Evolutionary conservation across 2,329 filamentous ascomycete species (phyloP).

Genomic region (Exophiala xenobiotica): DNA sequence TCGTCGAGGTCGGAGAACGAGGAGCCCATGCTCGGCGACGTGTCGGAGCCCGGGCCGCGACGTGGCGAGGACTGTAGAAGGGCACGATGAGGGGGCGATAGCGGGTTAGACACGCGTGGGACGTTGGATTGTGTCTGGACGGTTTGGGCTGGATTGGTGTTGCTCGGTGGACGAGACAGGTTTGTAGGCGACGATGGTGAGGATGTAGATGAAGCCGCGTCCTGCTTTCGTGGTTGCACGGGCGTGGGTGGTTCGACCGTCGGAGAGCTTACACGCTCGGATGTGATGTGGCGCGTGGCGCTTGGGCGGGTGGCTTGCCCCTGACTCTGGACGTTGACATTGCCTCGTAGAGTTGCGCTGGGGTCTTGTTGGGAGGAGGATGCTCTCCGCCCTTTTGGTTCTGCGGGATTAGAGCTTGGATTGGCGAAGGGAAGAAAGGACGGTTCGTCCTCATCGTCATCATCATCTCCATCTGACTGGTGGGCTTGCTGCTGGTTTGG

Average conservation of each 20-base stretch:
- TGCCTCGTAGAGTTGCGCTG: conserved; percentile 43
- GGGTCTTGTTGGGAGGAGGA: conserved; percentile 37
- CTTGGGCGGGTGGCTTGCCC: conserved; percentile 27
- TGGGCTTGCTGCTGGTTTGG: conserved; percentile 35
- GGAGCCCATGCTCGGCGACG: conserved; percentile 62
- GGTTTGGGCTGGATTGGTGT: not conserved
- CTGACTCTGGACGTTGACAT: conserved; percentile 25
- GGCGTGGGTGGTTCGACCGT: conserved; percentile 24
- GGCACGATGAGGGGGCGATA: conserved; percentile 49
- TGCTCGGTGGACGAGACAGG: not conserved
- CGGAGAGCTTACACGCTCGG: conserved; percentile 30
- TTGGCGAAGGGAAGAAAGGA: conserved; percentile 46
- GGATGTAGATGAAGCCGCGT: conserved; percentile 25
- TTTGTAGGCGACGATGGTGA: conserved; percentile 18
- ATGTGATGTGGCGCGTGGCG: conserved; percentile 32
- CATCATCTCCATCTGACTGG: conserved; percentile 30
- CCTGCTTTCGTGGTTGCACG: conserved; percentile 34
- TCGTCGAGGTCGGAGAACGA: conserved; percentile 66
- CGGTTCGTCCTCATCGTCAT: conserved; percentile 38
- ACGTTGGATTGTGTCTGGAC: not conserved
- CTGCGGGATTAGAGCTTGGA: conserved; percentile 4
- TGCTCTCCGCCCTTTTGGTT: conserved; percentile 19
- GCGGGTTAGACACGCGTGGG: conserved; percentile 22
- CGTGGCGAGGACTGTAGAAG: conserved; percentile 42
- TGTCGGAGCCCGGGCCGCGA: conserved; percentile 50